A percentile compares a stretch with the other conserved stretches of the same genome.
Conservation (phyloP, 78 protist species). For the Dictyostelium brefeldianum region DNA sequence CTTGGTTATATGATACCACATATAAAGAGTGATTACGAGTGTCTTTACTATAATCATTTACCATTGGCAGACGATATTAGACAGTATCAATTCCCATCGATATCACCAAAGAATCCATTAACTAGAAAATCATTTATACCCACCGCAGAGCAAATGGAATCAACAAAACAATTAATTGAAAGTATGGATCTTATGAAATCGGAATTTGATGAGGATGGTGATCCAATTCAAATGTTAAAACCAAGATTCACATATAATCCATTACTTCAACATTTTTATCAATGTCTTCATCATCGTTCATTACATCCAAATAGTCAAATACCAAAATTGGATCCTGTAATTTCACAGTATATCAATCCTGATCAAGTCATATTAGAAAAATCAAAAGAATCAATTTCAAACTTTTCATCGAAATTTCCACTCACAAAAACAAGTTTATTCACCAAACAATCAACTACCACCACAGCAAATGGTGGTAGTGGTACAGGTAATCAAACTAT, state of each 20-base stretch:
- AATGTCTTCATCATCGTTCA: conserved; percentile 82
- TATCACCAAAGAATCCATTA: conserved; percentile 37
- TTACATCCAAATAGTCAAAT: conserved; percentile 53
- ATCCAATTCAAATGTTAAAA: conserved; percentile 44
- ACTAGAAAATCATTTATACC: conserved; percentile 44
- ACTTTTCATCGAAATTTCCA: conserved; percentile 56
- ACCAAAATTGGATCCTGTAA: conserved; percentile 82
- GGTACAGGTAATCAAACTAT: background rate
- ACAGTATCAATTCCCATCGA: conserved; percentile 70
- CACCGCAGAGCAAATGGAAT: conserved; percentile 32
- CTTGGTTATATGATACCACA: conserved; percentile 54
- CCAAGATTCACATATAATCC: conserved; percentile 86
- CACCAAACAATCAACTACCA: background rate
- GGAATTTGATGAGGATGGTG: conserved; percentile 56
- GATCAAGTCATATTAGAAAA: conserved; percentile 47
- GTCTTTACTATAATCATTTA: conserved; percentile 30
- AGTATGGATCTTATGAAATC: conserved; percentile 82
- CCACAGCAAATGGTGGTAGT: background rate
- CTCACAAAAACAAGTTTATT: conserved; percentile 27
- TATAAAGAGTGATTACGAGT: conserved; percentile 44
- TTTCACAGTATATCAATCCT: conserved; percentile 65
- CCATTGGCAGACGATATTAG: conserved; percentile 84
- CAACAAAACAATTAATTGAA: conserved; percentile 64
- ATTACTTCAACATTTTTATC: conserved; percentile 81
- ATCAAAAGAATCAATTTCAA: conserved; percentile 53